Base-by-base conservation (phyloP, 2,329 filamentous ascomycete genomes). In the Fusarium udum region DNA sequence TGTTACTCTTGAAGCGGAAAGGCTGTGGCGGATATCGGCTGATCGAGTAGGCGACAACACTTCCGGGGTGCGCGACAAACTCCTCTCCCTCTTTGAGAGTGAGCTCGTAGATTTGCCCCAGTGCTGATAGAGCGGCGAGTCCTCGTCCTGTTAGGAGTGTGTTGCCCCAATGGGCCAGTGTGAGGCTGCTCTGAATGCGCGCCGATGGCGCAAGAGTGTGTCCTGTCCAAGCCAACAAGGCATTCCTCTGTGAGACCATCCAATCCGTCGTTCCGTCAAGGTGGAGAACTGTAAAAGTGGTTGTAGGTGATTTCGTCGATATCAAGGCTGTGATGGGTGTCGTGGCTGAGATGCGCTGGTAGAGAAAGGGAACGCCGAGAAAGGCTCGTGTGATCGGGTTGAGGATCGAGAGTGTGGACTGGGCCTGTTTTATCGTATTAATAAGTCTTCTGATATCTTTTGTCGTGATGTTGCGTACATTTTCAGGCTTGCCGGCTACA, bases 231-330 rank as follows among this genome's bases (percentile, higher is more conserved):
- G 96, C 96, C n/a, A 98, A 87, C 60, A 99, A 87, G 4, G 95
- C 95, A 74, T 93, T 92, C 71, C 94, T 89, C 81, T 98, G 95
- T 12, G 94, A 89, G 14, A 99, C 86, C 86, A 97, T 93, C 95
- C 96, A 99, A 84, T 99, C 96, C 65, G 95, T 92, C 9, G 95
- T 94, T 65, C 96, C 96, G 84, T 99, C 95, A 57, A 99, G 89
- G 80, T 95, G 93, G 32, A 99, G 88, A 13, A 97, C 90, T 18
- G 93, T 91, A 76, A 99, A 95, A 11, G 95, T 95, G 2, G 95
- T 96, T 59, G 92, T 91, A 9, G 94, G 91, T 10, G 94, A 94
- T 81, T 95, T 96, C 31, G 95, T 95, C 36, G 93, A 93, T 76
- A 99, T 92, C 72, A 99, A 86, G 37, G 95, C 95, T 48, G 93